Percentiles rank a stretch among this genome's conserved stretches.
Evolutionary conservation across 2,329 filamentous ascomycete species (phyloP).

Genomic region (Fusarium avenaceum): DNA sequence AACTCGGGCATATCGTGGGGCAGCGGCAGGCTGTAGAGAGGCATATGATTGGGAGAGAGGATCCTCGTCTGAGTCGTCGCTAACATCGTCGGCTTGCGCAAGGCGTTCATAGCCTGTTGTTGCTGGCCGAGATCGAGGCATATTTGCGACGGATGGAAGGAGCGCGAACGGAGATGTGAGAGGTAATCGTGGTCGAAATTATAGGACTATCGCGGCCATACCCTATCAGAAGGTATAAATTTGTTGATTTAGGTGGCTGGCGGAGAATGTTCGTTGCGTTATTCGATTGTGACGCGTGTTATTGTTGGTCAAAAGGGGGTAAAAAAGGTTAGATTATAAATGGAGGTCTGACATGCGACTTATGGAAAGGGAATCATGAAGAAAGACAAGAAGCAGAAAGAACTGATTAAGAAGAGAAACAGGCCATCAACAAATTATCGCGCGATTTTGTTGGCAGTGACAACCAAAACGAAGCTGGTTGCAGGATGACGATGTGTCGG

Average conservation of each 20-base stretch:
- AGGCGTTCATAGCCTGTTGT: constrained; percentile 89
- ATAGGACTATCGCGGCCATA: constrained; percentile 37
- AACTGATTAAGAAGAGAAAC: constrained; percentile 11
- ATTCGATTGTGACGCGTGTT: constrained; percentile 25
- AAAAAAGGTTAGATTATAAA: constrained; percentile 18
- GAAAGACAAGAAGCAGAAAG: constrained; percentile 11
- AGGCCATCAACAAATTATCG: constrained; percentile 6
- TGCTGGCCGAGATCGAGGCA: constrained; percentile 77
- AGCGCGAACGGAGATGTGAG: constrained; percentile 7
- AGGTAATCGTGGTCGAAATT: constrained; percentile 11
- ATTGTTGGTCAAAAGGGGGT: constrained; percentile 25
- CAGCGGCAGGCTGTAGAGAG: constrained; percentile 69
- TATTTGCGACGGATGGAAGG: constrained; percentile 50
- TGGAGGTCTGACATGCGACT: constrained; percentile 3
- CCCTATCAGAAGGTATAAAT: constrained; percentile 3
- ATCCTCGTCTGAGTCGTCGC: constrained; percentile 78
- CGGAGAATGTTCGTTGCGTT: constrained; percentile 10
- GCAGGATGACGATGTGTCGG: constrained; percentile 42
- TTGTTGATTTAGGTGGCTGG: not conserved
- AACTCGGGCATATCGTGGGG: constrained; percentile 75
- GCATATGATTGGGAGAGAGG: constrained; percentile 66
- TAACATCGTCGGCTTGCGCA: constrained; percentile 82
- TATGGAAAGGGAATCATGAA: constrained; percentile 23
- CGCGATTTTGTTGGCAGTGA: constrained; percentile 9
- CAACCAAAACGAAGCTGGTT: constrained; percentile 32